Evolutionary conservation across 1,139 yeast genomes (phyloP).

Genomic region (Taphrina deformans): DNA sequence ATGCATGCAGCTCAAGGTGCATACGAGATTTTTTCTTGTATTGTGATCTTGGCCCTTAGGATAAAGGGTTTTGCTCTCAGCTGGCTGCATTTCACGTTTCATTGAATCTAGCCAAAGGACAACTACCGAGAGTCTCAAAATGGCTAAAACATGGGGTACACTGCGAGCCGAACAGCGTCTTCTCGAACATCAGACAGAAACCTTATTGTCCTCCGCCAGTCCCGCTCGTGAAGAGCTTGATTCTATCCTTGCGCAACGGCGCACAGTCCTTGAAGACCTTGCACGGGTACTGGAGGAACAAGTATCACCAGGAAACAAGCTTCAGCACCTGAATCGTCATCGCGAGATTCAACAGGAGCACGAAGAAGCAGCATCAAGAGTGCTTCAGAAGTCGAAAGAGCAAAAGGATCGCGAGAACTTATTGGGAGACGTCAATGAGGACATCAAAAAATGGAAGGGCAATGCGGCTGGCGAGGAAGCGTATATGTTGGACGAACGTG

Average conservation of each 20-base stretch:
- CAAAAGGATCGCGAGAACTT: conserved; percentile 76
- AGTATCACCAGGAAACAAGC: conserved; percentile 57
- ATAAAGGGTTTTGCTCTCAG: no score
- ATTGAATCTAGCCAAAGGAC: no score
- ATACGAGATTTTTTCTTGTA: no score
- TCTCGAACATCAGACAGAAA: conserved; percentile 59
- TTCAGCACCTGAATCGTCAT: conserved; percentile 81
- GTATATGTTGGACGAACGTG: conserved; percentile 75
- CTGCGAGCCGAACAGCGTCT: conserved; percentile 58
- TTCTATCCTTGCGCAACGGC: conserved; percentile 44
- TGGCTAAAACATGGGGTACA: conserved; percentile 50
- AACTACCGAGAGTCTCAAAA: no score
- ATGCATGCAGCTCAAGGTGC: no score
- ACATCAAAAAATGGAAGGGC: conserved; percentile 53
- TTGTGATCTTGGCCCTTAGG: no score
- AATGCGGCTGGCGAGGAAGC: conserved; percentile 53
- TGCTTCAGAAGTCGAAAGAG: conserved; percentile 61
- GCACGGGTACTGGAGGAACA: conserved; percentile 58
- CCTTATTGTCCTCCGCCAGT: conserved; percentile 45
- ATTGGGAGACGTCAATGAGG: conserved; percentile 71
- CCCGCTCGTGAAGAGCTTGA: not conserved
- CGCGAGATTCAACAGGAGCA: conserved; percentile 74
- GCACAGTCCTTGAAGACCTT: conserved; percentile 49
- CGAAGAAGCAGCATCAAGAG: conserved; percentile 60
- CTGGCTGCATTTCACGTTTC: no score